Base-by-base conservation (phyloP, 2,329 filamentous ascomycete genomes). In the Calonectria naviculata region DNA sequence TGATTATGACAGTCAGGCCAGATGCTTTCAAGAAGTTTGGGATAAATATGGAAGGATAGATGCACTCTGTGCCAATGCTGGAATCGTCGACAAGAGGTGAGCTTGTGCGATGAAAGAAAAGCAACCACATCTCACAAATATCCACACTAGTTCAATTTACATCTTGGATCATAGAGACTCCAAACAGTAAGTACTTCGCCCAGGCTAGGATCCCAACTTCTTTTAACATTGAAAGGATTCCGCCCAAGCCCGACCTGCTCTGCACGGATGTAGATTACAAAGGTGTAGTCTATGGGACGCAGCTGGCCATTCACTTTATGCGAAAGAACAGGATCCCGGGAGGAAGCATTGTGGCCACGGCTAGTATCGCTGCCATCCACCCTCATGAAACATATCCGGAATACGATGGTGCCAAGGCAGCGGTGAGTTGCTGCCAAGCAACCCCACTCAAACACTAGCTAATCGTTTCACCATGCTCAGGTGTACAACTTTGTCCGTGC, bases 281-380 rank as follows among this genome's bases (percentile, higher is more conserved):
- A 75, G 85, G 85, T 4, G 83, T 89, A 1, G 76, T 89, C 0
- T 88, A 88, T 67, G 86, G 87, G 5, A 85, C 83, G 1, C 83
- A 84, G 66, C 80, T 89, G 10, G 86, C 88, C 1, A 85, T 84
- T 12, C 86, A 89, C 73, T 89, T 88, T 76, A 89, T 89, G 87
- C 82, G 87, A 15, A 83, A 87, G 68, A 89, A 88, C 67, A 74
- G 78, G 3, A 77, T 75, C 0, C 82, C 82, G 0, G 85, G 84
- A 2, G 86, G 86, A 1, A 83, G 80, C 66, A 86, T 88, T 64
- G 78, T 87, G 13, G 81, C 83, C 2, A 88, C 86, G 0, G 81
- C 82, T 2, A 86, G 83, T 69, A 83, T 85, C 68, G 83, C 84
- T 2, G 84, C 80, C 1, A 72, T 88, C 1, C 84, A 85, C 58